A percentile compares a stretch with the other conserved stretches of the same genome.
Conservation (phyloP, 2,329 filamentous ascomycete species). For the Pseudogymnoascus sp. region DNA sequence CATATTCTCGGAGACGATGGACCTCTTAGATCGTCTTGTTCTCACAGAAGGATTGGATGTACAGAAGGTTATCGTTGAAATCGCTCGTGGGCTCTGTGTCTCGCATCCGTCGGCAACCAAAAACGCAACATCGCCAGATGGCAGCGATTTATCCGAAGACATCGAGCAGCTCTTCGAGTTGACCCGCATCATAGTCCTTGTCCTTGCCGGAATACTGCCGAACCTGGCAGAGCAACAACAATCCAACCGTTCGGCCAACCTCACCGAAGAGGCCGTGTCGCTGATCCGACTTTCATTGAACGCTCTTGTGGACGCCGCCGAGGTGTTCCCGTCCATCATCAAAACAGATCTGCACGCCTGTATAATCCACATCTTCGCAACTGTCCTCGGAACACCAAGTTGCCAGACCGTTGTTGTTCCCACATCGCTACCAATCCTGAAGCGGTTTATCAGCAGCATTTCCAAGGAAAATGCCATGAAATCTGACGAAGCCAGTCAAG, state of each 20-base stretch:
- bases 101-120: constrained; percentile 83
- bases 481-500: constrained; percentile 36
- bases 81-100: constrained; percentile 81
- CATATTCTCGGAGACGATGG: constrained; percentile 95
- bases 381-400: constrained; percentile 76
- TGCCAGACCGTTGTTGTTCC: constrained; percentile 88
- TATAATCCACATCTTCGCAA: constrained; percentile 93
- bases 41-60: constrained; percentile 85
- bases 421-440: constrained; percentile 82
- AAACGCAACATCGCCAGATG: constrained; percentile 57
- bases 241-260: constrained; percentile 61
- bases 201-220: constrained; percentile 79
- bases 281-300: constrained; percentile 75
- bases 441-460: constrained; percentile 78
- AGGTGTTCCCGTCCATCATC: constrained; percentile 94
- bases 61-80: constrained; percentile 88
- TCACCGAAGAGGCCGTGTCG: constrained; percentile 79
- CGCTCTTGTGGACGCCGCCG: constrained; percentile 86
- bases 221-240: constrained; percentile 61
- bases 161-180: constrained; percentile 97
- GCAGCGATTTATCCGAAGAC: constrained; percentile 76
- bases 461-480: constrained; percentile 40
- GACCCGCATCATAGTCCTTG: constrained; percentile 90
- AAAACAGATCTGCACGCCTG: constrained; percentile 93
- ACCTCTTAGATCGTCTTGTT: constrained; percentile 84